Percentiles rank a stretch among this genome's conserved stretches.
Evolutionary conservation across 1,139 yeast genomes (phyloP).

Genomic region (Casaregolazyma suthepensis): DNA sequence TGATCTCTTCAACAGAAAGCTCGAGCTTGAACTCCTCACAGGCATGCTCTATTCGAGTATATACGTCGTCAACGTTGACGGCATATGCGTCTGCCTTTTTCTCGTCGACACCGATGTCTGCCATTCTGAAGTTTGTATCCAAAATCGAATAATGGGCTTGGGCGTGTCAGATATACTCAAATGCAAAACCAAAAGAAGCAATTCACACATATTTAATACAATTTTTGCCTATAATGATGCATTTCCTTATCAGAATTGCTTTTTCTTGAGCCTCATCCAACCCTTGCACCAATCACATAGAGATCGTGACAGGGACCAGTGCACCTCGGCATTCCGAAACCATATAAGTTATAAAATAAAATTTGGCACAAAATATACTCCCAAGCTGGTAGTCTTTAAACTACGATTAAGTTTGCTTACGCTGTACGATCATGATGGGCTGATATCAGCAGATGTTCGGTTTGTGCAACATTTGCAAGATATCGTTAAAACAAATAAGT

Average conservation of each 20-base stretch:
- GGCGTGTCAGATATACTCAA: not conserved
- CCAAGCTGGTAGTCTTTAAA: no score
- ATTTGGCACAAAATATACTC: no score
- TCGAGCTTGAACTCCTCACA: conserved; percentile 7
- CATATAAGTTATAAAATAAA: no score
- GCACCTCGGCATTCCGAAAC: not conserved
- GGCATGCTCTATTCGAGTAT: conserved; percentile 6
- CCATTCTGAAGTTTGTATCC: not conserved
- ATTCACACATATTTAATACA: not conserved
- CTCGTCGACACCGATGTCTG: not conserved
- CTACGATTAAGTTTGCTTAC: no score
- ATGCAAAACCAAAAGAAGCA: not conserved
- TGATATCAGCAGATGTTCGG: not conserved
- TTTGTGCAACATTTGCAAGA: not conserved
- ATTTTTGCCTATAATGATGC: not conserved
- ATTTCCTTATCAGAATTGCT: not conserved
- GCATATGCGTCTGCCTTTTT: conserved; percentile 2
- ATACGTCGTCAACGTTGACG: not conserved
- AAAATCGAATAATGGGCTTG: not conserved
- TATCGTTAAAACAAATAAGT: not conserved
- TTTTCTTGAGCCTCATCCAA: not conserved
- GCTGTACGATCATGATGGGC: not conserved
- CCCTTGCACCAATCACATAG: not conserved
- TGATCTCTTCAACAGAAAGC: conserved; percentile 11
- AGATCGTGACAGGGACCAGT: not conserved